Evolutionary conservation across 306 rosid species (phyloP).

Genomic region (Vicia faba): DNA sequence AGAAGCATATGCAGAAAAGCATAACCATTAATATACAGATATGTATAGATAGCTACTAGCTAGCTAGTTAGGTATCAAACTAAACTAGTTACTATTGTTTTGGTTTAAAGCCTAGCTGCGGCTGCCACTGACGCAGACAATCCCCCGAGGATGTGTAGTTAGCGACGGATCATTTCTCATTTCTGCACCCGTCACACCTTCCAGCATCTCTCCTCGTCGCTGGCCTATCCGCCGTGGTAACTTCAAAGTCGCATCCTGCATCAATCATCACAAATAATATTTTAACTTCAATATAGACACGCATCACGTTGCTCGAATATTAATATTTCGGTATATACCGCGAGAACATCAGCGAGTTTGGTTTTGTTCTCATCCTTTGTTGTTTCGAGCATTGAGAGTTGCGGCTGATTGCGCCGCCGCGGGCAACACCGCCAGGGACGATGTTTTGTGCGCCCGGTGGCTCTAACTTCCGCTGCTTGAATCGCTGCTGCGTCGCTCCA

Average conservation of each 20-base stretch:
- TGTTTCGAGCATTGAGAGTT: constrained; percentile 54
- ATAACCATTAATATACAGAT: neutral
- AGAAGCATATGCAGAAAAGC: neutral
- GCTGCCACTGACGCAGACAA: constrained; percentile 73
- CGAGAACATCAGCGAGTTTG: constrained; percentile 61
- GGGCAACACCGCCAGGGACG: constrained; percentile 62
- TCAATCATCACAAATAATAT: neutral
- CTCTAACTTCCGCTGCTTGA: constrained; percentile 78
- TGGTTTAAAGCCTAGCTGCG: constrained; percentile 71
- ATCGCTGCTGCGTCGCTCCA: constrained; percentile 75
- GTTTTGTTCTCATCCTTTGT: constrained; percentile 54
- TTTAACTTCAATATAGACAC: neutral
- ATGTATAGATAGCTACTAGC: neutral
- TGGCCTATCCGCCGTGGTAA: constrained; percentile 55
- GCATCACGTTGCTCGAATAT: neutral
- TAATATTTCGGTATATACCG: constrained; percentile 24
- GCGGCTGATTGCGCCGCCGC: constrained; percentile 79
- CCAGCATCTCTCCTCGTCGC: constrained; percentile 70
- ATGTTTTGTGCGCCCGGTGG: constrained; percentile 63
- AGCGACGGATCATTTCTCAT: constrained; percentile 71
- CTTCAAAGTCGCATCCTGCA: constrained; percentile 58
- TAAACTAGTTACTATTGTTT: neutral
- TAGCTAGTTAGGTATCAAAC: neutral
- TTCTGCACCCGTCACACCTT: constrained; percentile 67
- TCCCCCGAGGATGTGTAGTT: constrained; percentile 65